Evolutionary conservation across 2,329 filamentous ascomycete species (phyloP), one percentile per base, ranked within the genome.

Genomic region (Thielaviopsis populi): DNA sequence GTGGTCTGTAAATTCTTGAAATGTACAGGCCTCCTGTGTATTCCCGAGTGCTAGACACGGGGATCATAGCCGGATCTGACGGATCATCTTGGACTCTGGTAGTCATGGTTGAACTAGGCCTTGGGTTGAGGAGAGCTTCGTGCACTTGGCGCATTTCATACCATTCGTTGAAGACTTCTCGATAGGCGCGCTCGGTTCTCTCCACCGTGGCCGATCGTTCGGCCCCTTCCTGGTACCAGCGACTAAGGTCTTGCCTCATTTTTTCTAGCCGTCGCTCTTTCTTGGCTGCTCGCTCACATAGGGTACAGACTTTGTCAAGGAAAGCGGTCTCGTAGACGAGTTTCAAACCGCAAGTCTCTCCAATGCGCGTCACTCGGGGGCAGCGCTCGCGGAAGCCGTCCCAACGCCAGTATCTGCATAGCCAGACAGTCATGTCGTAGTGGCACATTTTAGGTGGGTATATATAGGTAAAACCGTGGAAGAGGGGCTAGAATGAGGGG

Each of bases 261-360:
- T 90, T 89, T 71, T 79, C 78, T 71, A 85, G 82, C 68, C 88
- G 85, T 64, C 89, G 84, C 71, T 82, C 77, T 77, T 96, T 96
- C 75, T 88, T 91, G 71, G 91, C 86, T 69, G 91, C 90, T 75
- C 94, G 91, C 71, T 90, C 86, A 77, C 92, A 97, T 67, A 91
- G 80, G 73, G 88, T 89, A 79, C 92, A 97, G 70, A 83, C 82
- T 63, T 82, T 82, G 53, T 74, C 69, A 63, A 86, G 79, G 66
- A 78, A 78, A 68, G 83, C 79, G 30, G 89, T 91, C 69, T 83
- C 78, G 78, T 88, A 91, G 72, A 96, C 86, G 68, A 96, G 83
- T 77, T 90, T 95, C 77, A 96, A 86, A 67, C 92, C 92, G 76
- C 92, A 97, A 43, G 92, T 96, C 79, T 97, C 92, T 71, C 92